A percentile compares a stretch with the other conserved stretches of the same genome.
Conservation (phyloP, 106 monocot species). For the Posidonia australis region DNA sequence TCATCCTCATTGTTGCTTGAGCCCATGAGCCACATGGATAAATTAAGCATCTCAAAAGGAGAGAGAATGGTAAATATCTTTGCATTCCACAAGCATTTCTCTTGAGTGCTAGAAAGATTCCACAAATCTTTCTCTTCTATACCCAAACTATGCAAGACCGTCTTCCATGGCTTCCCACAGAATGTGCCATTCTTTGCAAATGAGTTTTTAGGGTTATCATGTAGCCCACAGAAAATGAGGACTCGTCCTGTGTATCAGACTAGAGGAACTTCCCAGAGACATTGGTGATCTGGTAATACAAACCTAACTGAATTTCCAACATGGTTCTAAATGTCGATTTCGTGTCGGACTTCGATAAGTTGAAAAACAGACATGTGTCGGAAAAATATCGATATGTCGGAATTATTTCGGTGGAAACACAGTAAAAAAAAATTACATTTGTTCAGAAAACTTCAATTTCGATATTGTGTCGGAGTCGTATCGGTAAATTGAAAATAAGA, state of each 20-base stretch:
- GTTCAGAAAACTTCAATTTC: too few relatives aligned
- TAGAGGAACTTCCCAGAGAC: constrained; percentile 92
- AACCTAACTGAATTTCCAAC: constrained; percentile 20
- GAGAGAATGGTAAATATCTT: constrained; percentile 57
- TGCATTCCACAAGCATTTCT: constrained; percentile 81
- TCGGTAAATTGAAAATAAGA: too few relatives aligned
- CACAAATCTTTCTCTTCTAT: constrained; percentile 77
- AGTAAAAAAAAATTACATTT: too few relatives aligned
- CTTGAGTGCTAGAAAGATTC: constrained; percentile 18
- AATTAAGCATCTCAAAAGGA: constrained; percentile 48
- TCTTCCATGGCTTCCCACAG: constrained; percentile 95
- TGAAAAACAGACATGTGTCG: too few relatives aligned
- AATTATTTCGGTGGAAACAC: too few relatives aligned
- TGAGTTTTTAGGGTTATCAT: constrained; percentile 82
- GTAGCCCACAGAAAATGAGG: constrained; percentile 72
- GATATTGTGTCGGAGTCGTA: too few relatives aligned
- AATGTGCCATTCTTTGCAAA: constrained; percentile 58
- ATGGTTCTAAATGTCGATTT: too few relatives aligned
- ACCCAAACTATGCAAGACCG: constrained; percentile 49
- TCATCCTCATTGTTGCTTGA: constrained; percentile 12
- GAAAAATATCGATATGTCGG: too few relatives aligned
- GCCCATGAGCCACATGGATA: constrained; percentile 89
- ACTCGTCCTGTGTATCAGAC: constrained; percentile 35
- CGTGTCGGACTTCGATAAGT: too few relatives aligned
- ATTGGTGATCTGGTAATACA: constrained; percentile 67